Evolutionary conservation across 2,329 filamentous ascomycete genomes (phyloP), one percentile per base, ranked within the genome.

Genomic region (Neophaeococcomyces aloes): DNA sequence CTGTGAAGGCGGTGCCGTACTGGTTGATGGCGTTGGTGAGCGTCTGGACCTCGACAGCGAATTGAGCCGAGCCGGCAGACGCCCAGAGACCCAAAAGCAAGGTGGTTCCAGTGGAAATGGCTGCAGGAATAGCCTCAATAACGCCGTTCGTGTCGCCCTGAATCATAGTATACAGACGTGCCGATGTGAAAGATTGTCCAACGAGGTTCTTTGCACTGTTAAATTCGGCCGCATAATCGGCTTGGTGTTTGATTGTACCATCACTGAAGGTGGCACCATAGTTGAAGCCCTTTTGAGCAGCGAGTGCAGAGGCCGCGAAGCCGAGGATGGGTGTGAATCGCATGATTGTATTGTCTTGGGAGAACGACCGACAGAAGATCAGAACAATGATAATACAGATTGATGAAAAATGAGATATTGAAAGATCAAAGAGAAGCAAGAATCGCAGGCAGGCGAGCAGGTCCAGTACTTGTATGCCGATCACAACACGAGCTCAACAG

Each of bases 11-110:
- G 7, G 67, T 64, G 45, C 84, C 85, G 60, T 86, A 87, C 57
- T 78, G 69, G 38, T 64, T 53, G 52, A 88, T 81, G 53, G 86
- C 83, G 33, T 70, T 65, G 61, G 75, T 75, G 38, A 94, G 71
- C 11, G 86, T 86, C 2, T 69, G 60, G 37, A 94, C 66, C 66
- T 94, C 86, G 59, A 86, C 83, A 60, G 72, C 65, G 61, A 93
- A 79, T 17, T 60, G 61, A 4, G 64, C 69, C 43, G 75, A 67
- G 38, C 79, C 80, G 31, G 71, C 82, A 0, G 85, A 89, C 7
- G 78, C 77, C 87, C 87, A 94, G 39, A 95, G 68, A 53, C 86
- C 86, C 10, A 94, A 76, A 8, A 95, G 74, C 19, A 95, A 74
- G 33, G 74, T 72, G 2, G 85, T 93, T 55, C 86, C 75, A 57